Base-by-base conservation (phyloP, 768 basidiomycete genomes). In the Trametes gibbosa region DNA sequence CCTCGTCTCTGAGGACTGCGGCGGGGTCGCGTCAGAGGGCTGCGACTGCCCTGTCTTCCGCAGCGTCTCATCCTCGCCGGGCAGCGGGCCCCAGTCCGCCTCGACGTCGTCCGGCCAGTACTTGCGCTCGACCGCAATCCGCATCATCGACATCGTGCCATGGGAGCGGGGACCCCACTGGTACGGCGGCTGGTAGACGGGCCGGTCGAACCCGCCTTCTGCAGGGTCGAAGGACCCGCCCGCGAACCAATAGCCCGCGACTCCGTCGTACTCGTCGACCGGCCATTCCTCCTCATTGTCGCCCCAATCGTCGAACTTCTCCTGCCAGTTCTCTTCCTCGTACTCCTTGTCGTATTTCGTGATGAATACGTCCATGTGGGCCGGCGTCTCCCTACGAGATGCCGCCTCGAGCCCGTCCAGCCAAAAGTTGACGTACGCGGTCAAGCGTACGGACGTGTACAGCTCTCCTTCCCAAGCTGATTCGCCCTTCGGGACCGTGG, bases 361-460 rank as follows among this genome's bases (percentile, higher is more conserved):
- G 24, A 81, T 69, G 63, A 83, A 83, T 6, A 77, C 73, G 60
- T 79, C 80, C 69, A 81, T 59, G 24, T 69, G 73, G 32, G 76
- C 67, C 43, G 76, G 72, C 41, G 78, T 73, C 4, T 64, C 46
- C 5, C 79, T 81, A 16, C 72, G 72, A 70, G 76, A 74, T 21
- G 79, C 82, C 1, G 79, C 81, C 47, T 75, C 71, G 5, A 84
- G 71, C 0, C 77, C 80, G 13, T 75, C 69, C 43, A 75, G 73
- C 84, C 84, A 85, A 68, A 83, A 84, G 3, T 79, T 78, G 34
- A 85, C 76, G 63, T 82, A 63, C 65, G 82, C 81, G 37, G 21
- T 27, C 39, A 58, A 23, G 1, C 58, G 61, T 19, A 55, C 54
- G 25, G 43, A 40, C 23, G 50, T 46, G n/a, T 19, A 42, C 9